Conservation (phyloP, 2,329 filamentous ascomycete species). For the Trichoderma lentiforme region DNA sequence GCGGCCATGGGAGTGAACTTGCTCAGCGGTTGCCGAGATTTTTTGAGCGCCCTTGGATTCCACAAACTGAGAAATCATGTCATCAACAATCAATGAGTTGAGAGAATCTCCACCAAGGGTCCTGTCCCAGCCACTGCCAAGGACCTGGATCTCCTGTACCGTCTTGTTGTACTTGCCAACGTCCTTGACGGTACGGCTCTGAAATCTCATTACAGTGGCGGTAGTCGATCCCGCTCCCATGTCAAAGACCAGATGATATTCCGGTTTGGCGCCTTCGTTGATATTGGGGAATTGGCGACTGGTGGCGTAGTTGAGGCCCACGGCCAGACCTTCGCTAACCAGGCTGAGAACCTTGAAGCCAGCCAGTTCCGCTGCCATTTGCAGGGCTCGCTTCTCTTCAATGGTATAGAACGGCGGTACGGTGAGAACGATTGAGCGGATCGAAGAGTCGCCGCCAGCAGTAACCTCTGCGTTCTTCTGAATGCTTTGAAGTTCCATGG, state of each 20-base stretch:
- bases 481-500: slow-evolving; percentile 93
- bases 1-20: slow-evolving; percentile 72
- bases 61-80: slow-evolving; percentile 80
- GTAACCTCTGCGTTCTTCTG: slow-evolving; percentile 81
- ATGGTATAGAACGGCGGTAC: slow-evolving; percentile 86
- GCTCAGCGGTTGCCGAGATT: slow-evolving; percentile 57
- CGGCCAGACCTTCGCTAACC: slow-evolving; percentile 85
- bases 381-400: slow-evolving; percentile 83
- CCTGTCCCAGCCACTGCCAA: slow-evolving; percentile 85
- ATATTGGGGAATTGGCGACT: slow-evolving; percentile 83
- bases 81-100: slow-evolving; percentile 82
- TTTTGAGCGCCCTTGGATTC: slow-evolving; percentile 66
- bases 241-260: slow-evolving; percentile 91
- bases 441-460: slow-evolving; percentile 69
- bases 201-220: slow-evolving; percentile 85
- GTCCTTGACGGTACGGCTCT: slow-evolving; percentile 85
- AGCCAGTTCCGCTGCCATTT: slow-evolving; percentile 80
- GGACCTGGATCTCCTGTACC: slow-evolving; percentile 85
- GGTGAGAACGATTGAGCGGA: slow-evolving; percentile 84
- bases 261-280: slow-evolving; percentile 77
- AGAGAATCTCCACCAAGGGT: slow-evolving; percentile 86
- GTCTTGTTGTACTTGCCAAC: slow-evolving; percentile 94
- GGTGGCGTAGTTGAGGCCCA: slow-evolving; percentile 93
- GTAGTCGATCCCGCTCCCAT: slow-evolving; percentile 97
- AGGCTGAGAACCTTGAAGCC: slow-evolving; percentile 82